phyloP scores from a whole-genome alignment of 2,329 filamentous ascomycete genomes.

The Alternaria gaisen region DNA sequence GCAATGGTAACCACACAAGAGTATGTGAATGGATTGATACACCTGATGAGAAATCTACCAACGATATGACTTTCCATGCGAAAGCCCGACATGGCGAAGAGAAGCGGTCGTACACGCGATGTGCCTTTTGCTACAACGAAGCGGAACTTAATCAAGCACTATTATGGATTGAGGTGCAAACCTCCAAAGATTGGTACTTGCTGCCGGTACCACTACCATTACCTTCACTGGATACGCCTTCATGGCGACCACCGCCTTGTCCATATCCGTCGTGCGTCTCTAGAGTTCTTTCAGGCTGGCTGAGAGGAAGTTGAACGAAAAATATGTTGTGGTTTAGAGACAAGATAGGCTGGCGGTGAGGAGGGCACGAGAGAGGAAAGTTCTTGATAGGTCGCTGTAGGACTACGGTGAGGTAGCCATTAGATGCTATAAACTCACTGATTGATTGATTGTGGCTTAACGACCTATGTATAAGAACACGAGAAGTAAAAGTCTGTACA shows the following conservation, averaged over 20 bases:
- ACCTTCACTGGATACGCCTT: slow-evolving; percentile 14
- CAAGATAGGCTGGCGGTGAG: background rate
- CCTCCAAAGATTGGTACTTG: background rate
- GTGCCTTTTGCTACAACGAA: background rate
- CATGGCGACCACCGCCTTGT: slow-evolving; percentile 19
- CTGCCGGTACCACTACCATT: background rate
- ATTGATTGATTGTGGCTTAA: too few species aligned
- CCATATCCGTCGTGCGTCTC: slow-evolving; percentile 12
- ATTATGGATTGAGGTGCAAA: background rate
- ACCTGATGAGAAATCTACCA: background rate
- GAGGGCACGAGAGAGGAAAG: background rate
- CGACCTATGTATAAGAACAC: too few species aligned
- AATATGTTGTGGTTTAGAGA: background rate
- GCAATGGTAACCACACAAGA: background rate
- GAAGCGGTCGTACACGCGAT: background rate
- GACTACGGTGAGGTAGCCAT: background rate
- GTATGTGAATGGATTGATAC: background rate
- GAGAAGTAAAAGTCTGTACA: background rate
- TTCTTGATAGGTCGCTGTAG: too few species aligned
- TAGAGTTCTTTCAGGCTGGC: slow-evolving; percentile 3
- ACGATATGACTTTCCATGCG: background rate
- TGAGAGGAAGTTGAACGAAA: background rate
- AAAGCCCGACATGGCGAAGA: background rate
- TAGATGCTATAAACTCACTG: background rate
- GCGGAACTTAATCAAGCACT: background rate